Evolutionary conservation across 257 asterid genomes (phyloP).

Genomic region (Cordia subcordata): DNA sequence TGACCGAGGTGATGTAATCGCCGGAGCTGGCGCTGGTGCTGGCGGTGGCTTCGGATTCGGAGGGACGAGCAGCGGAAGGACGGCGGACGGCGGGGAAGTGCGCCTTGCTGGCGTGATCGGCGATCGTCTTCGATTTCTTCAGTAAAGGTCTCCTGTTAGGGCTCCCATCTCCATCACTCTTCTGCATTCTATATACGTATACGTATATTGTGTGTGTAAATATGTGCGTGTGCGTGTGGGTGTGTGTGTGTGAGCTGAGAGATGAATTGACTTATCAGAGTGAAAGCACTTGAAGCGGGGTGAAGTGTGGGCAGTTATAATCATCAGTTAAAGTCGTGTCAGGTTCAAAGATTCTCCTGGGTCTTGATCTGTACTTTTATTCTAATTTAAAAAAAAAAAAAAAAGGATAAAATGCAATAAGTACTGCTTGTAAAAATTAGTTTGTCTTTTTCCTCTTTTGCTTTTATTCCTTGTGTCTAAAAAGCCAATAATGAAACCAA

Average conservation of each 20-base stretch:
- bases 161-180: constrained; percentile 29
- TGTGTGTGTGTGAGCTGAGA: not conserved
- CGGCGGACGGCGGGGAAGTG: constrained; percentile 63
- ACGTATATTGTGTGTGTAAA: not conserved
- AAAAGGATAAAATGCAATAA: not conserved
- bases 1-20: constrained; percentile 19
- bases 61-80: constrained; percentile 35
- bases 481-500: not conserved
- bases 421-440: not conserved
- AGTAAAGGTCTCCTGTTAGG: constrained; percentile 49
- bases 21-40: constrained; percentile 10
- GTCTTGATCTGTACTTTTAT: not conserved
- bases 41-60: constrained; percentile 15
- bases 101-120: constrained; percentile 44
- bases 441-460: not conserved
- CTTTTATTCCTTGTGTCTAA: not conserved
- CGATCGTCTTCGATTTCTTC: constrained; percentile 55
- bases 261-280: not conserved
- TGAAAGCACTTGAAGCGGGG: constrained; percentile 7
- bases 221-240: not conserved
- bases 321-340: not conserved
- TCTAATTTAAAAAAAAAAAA: not conserved
- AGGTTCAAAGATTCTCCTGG: not conserved
- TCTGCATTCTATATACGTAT: constrained; percentile 23
- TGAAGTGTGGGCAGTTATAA: constrained; percentile 5